Percentiles rank a stretch among this genome's conserved stretches.
phyloP scores from a whole-genome alignment of 331 rosid genomes.

The Malus hybrid region DNA sequence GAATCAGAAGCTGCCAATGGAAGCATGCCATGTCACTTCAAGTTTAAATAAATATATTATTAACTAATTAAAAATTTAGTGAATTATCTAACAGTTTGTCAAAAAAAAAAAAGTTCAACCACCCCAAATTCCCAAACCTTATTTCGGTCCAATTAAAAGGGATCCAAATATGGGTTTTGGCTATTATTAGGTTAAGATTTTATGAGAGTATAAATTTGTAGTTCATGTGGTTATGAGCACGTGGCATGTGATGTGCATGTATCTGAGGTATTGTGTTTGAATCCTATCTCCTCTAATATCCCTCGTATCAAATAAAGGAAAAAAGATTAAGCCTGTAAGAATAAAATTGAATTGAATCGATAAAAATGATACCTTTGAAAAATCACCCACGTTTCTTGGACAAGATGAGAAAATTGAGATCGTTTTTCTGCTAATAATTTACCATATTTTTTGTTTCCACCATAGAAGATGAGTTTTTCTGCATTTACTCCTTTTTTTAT shows the following conservation, averaged over 20 bases:
- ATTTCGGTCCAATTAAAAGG: too few species aligned
- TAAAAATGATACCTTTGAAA: constrained; percentile 1
- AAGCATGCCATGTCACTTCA: not conserved
- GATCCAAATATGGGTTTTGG: too few species aligned
- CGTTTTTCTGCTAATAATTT: not conserved
- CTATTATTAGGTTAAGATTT: too few species aligned
- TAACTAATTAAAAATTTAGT: too few species aligned
- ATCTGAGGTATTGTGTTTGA: too few species aligned
- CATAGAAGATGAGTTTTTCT: not conserved
- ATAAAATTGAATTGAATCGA: not conserved
- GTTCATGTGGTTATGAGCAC: too few species aligned
- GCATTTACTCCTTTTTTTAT: not conserved
- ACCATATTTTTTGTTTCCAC: not conserved
- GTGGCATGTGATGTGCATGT: too few species aligned
- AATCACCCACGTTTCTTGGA: constrained; percentile 16
- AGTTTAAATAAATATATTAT: not conserved
- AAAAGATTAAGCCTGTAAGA: not conserved
- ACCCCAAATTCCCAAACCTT: too few species aligned
- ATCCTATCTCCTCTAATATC: too few species aligned
- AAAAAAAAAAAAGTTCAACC: too few species aligned
- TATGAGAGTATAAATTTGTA: too few species aligned
- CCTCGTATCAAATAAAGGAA: not conserved
- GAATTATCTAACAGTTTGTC: too few species aligned
- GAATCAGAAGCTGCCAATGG: not conserved
- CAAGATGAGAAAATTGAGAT: not conserved